Percentiles rank a stretch among this genome's conserved stretches.
Conservation (phyloP, 2,329 filamentous ascomycete species). For the Malbranchea cinnamomea region DNA sequence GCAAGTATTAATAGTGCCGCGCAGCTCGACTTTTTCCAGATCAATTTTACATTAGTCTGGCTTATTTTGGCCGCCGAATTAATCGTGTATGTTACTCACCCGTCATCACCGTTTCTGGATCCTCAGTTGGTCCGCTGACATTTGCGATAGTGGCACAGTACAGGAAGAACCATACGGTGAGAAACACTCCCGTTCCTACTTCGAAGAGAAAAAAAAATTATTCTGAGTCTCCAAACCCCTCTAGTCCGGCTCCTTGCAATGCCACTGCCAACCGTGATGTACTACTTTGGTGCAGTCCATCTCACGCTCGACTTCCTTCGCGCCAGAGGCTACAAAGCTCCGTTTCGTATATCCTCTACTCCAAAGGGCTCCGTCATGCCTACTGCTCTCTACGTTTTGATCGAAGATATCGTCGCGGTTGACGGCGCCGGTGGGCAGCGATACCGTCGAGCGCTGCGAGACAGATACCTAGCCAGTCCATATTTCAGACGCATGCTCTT, state of each 20-base stretch:
- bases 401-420: constrained; percentile 53
- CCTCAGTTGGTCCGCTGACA: neutral
- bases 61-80: constrained; percentile 28
- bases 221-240: constrained; percentile 3
- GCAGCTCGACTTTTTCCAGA: constrained; percentile 32
- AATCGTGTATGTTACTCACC: constrained; percentile 22
- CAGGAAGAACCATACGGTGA: constrained; percentile 25
- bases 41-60: constrained; percentile 32
- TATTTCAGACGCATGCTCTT: constrained; percentile 40
- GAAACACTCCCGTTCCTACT: constrained; percentile 4
- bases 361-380: constrained; percentile 43
- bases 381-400: constrained; percentile 48
- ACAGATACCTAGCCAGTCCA: constrained; percentile 39
- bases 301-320: constrained; percentile 29
- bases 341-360: constrained; percentile 50
- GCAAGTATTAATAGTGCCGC: constrained; percentile 2
- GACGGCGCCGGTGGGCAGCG: constrained; percentile 45
- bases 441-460: constrained; percentile 37
- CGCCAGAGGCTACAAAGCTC: constrained; percentile 32
- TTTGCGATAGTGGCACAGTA: constrained; percentile 24
- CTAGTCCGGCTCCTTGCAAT: constrained; percentile 29
- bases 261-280: constrained; percentile 31
- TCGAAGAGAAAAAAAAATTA: neutral
- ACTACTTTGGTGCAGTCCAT: constrained; percentile 30
- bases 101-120: neutral